Conservation (phyloP, 2,329 filamentous ascomycete genomes). For the Pseudogymnoascus sp. region DNA sequence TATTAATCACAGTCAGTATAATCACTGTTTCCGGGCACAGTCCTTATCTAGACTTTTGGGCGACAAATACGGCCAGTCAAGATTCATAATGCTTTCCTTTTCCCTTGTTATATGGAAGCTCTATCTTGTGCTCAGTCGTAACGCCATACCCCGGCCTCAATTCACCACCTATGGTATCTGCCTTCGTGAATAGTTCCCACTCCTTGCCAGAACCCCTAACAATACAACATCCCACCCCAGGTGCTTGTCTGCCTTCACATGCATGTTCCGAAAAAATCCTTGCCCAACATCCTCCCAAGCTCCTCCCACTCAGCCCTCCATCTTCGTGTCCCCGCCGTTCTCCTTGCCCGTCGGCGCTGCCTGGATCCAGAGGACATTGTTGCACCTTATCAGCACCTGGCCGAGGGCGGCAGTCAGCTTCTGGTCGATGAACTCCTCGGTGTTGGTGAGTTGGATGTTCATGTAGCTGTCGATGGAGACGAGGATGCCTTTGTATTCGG, state of each 20-base stretch:
- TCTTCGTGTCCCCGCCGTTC: constrained; percentile 45
- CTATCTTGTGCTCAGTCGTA: constrained; percentile 6
- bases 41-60: too few relatives aligned
- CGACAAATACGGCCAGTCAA: not conserved
- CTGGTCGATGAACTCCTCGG: constrained; percentile 86
- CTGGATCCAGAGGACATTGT: constrained; percentile 94
- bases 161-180: not conserved
- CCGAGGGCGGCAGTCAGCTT: constrained; percentile 79
- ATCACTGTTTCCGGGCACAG: not conserved
- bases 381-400: constrained; percentile 90
- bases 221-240: not conserved
- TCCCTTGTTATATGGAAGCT: constrained; percentile 1
- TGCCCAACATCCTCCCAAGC: not conserved
- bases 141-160: constrained; percentile 5
- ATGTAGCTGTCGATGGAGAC: constrained; percentile 97
- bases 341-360: constrained; percentile 43
- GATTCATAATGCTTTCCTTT: constrained; percentile 6
- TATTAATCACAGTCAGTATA: not conserved
- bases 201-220: not conserved
- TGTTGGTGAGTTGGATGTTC: constrained; percentile 89
- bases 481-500: constrained; percentile 90
- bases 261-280: not conserved
- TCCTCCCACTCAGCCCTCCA: constrained; percentile 38
- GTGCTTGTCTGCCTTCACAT: not conserved
- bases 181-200: not conserved